Base-by-base conservation (phyloP, 768 basidiomycete species). In the Pisolithus marmoratus region DNA sequence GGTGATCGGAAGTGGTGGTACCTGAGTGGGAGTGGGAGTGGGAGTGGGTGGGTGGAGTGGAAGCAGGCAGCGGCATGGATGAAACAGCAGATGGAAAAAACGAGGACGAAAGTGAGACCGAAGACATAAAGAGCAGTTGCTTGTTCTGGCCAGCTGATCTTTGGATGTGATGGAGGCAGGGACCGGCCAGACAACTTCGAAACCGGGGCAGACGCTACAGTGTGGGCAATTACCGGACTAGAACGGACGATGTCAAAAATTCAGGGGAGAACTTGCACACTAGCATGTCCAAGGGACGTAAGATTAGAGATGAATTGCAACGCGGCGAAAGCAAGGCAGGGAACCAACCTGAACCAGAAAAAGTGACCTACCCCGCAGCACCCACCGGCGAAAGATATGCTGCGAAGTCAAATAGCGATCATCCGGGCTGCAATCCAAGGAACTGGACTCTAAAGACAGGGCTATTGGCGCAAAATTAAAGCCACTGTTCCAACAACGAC, bases 1-100 rank as follows among this genome's bases (percentile, higher is more conserved):
- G 65, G 51, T 70, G 74, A 78, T 79, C 76, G 65, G 70, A 63
- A 59, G 60, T 58, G 60, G 58, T 62, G 64, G 72, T 70, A 68
- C 74, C 72, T 60, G 74, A 73, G 63, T 61, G 67, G 53, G 63
- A 68, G 63, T 61, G 67, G 53, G 63, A 68, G 49, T 70, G 63
- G 58, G 61, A 34, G 34, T 34, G 23, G 15, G 42, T 64, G 52
- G 72, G 67, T 54, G 65, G 63, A 47, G 64, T 58, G 45, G 63
- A 64, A 59, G 66, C 66, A 57, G 64, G 71, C 57, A 68, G 64
- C 63, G 69, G 63, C 69, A 72, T 72, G 60, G 72, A 69, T 51
- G 72, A 65, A 54, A 64, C 69, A 58, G 68, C 64, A 54, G 75
- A 70, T 60, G 76, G 71, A 57, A 72, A 63, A 62, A 77, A 72